Percentiles rank a stretch among this genome's conserved stretches.
phyloP scores from a whole-genome alignment of 495 filamentous ascomycete species.

The Astrocystis sublimbata region DNA sequence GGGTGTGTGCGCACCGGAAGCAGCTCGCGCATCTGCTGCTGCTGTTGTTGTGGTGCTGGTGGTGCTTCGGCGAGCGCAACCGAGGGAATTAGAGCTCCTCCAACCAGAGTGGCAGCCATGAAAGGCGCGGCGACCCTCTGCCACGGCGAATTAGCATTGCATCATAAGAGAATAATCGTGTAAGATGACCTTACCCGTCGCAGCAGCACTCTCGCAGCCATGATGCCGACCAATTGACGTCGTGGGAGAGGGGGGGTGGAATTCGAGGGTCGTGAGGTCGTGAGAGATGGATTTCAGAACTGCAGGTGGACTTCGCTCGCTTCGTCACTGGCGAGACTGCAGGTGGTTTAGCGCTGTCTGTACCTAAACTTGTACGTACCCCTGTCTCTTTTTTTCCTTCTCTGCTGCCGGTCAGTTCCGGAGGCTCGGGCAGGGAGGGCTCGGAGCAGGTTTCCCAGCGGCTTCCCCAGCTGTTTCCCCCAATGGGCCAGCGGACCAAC shows the following conservation, averaged over 20 bases:
- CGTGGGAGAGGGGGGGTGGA: slow-evolving; percentile 17
- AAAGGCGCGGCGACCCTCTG: slow-evolving; percentile 49
- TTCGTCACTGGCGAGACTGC: slow-evolving; percentile 10
- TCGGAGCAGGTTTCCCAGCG: neutral
- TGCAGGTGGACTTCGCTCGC: neutral
- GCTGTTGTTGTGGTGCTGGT: no score
- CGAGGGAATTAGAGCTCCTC: slow-evolving; percentile 46
- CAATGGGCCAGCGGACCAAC: slow-evolving; percentile 7
- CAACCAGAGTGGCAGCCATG: slow-evolving; percentile 48
- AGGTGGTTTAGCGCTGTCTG: no score
- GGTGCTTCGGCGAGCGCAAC: slow-evolving; percentile 49
- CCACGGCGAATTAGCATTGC: slow-evolving; percentile 20
- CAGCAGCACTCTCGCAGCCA: slow-evolving; percentile 56
- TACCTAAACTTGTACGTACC: neutral
- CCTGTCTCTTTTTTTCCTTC: slow-evolving; percentile 9
- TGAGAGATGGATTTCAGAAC: slow-evolving; percentile 20
- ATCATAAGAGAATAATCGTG: neutral
- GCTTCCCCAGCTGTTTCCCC: no score
- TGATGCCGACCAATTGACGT: slow-evolving; percentile 46
- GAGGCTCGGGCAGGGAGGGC: slow-evolving; percentile 2
- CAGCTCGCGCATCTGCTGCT: slow-evolving; percentile 22
- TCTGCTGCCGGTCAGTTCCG: slow-evolving; percentile 24
- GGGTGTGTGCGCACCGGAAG: slow-evolving; percentile 7
- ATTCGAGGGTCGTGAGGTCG: slow-evolving; percentile 6
- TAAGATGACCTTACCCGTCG: slow-evolving; percentile 40